Evolutionary conservation across 768 basidiomycete species (phyloP), one percentile per base, ranked within the genome.

Genomic region (Wakefieldia striispora): DNA sequence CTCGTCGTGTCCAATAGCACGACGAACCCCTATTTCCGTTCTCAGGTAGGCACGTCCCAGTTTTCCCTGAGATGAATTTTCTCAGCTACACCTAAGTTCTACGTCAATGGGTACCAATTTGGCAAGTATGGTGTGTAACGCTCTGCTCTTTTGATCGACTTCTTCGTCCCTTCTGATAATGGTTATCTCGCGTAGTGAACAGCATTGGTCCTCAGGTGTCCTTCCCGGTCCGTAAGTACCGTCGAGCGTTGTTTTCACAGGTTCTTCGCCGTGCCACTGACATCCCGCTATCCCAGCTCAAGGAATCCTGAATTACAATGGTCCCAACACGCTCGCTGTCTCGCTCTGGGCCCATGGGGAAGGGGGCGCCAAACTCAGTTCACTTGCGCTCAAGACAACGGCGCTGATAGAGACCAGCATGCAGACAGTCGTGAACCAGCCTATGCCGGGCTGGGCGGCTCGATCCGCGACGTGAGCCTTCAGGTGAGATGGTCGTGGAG

Each of bases 231-330:
- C 62, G 62, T 64, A 54, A 40, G 62, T 64, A 40, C 62, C 59
- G 24, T 19, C 17, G 26, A 4, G 3, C 6, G 21, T 14, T 38
- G 12, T 42, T 29, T 36, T 27, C 12, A 33, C 9, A 1, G 6
- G 7, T 21, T 26, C 35, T 12, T 29, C 14, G 16, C 16, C 5
- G 10, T 19, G 35, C 12, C 29, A n/a, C 47, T 62, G 14, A 56
- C 19, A 68, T 34, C 8, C 6, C 16, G 29, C 11, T 27, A 17
- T 3, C 14, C 12, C 45, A 76, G 76, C 78, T 4, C 73, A 79
- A 67, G 78, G 77, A 21, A 77, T 79, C 47, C 48, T 79, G 37
- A 72, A 79, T 41, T 77, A 79, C 48, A 68, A 72, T 17, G 76
- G 78, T 17, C 50, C 27, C 12, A 78, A 79, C 51, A 78, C 77